A percentile compares a stretch with the other conserved stretches of the same genome.
phyloP scores from a whole-genome alignment of 2,329 filamentous ascomycete species.

The Alternaria longipes region DNA sequence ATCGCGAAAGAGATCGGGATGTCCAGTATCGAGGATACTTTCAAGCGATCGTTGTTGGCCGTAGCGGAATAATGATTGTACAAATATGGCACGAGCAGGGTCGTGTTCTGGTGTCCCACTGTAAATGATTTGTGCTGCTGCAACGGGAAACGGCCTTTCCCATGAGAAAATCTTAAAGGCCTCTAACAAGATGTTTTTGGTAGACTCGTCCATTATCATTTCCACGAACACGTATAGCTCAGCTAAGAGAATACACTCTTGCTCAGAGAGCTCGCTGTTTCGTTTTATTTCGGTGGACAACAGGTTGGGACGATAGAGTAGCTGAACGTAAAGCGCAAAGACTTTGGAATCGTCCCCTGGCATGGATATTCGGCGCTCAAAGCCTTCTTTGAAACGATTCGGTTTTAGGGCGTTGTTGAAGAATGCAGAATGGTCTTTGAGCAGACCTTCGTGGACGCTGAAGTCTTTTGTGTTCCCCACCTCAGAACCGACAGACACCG shows the following conservation, averaged over 20 bases:
- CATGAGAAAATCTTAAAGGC: too few relatives aligned
- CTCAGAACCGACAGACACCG: background rate
- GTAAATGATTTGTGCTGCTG: background rate
- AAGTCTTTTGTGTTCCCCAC: background rate
- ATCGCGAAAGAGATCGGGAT: background rate
- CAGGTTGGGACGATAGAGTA: background rate
- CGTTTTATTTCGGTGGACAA: background rate
- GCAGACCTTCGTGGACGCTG: background rate
- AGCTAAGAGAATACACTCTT: background rate
- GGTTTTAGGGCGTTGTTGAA: background rate
- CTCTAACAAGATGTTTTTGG: background rate
- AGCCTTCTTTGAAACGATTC: background rate
- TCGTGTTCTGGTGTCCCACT: background rate
- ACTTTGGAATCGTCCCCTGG: background rate
- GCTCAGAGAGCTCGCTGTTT: background rate
- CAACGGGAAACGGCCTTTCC: background rate
- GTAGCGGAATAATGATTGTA: background rate
- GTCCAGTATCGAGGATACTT: background rate
- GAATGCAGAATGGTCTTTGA: background rate
- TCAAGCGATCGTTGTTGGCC: background rate
- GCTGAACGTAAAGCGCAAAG: background rate
- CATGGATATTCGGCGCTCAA: background rate
- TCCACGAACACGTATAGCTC: background rate
- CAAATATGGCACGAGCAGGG: background rate
- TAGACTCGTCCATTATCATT: background rate